Percentiles rank a stretch among this genome's conserved stretches.
Conservation (phyloP, 371 early-diverging fungal genomes). For the Mortierella sp. region DNA sequence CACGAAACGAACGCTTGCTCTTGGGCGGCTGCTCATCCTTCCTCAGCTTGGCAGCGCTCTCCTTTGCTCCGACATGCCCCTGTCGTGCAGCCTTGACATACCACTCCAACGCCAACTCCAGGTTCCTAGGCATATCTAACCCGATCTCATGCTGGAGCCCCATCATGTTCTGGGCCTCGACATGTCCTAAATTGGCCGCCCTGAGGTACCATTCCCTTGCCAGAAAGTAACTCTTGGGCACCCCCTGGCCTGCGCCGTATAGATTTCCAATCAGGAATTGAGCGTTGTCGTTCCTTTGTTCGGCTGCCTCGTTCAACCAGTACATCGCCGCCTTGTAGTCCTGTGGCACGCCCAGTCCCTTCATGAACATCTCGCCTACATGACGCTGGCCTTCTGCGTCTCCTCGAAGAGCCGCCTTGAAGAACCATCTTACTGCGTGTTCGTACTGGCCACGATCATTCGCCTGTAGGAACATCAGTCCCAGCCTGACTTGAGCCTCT, state of each 20-base stretch:
- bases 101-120: slow-evolving; percentile 60
- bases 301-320: slow-evolving; percentile 7
- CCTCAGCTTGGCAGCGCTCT: not conserved
- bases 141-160: slow-evolving; percentile 60
- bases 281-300: not conserved
- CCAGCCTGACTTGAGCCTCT: not conserved
- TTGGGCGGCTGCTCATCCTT: too few species aligned
- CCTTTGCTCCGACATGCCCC: not conserved
- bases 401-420: not conserved
- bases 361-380: not conserved
- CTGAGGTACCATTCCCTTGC: slow-evolving; percentile 68
- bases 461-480: not conserved
- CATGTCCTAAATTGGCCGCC: slow-evolving; percentile 61
- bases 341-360: not conserved
- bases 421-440: not conserved
- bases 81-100: slow-evolving; percentile 9
- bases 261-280: not conserved
- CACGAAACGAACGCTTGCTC: too few species aligned
- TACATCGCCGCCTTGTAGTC: not conserved
- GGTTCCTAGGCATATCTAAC: slow-evolving; percentile 61
- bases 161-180: not conserved
- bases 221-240: not conserved
- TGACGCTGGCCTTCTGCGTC: not conserved
- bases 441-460: not conserved
- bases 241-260: slow-evolving; percentile 24